Percentiles rank a stretch among this genome's conserved stretches.
Evolutionary conservation across 2,329 filamentous ascomycete genomes (phyloP).

Genomic region (Chrysosporium queenslandicum): DNA sequence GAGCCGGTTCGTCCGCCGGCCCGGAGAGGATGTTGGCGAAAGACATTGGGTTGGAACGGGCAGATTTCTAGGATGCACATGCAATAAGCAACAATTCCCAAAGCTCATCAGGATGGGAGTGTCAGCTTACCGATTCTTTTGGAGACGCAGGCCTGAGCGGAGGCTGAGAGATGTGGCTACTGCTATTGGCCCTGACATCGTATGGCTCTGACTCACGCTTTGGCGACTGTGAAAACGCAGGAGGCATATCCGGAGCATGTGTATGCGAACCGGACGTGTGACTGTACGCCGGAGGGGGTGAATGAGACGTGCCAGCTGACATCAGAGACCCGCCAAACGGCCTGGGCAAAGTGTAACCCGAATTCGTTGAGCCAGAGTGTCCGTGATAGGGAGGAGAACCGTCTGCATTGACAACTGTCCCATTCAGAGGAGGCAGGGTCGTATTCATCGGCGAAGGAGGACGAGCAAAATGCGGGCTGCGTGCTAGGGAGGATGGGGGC

Average conservation of each 20-base stretch:
- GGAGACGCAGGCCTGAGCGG: conserved; percentile 28
- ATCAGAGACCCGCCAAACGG: conserved; percentile 30
- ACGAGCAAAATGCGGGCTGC: conserved; percentile 18
- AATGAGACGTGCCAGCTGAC: conserved; percentile 26
- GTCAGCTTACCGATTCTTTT: conserved; percentile 32
- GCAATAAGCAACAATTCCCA: conserved; percentile 17
- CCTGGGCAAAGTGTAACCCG: conserved; percentile 28
- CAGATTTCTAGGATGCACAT: conserved; percentile 48
- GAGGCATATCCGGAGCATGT: conserved; percentile 32
- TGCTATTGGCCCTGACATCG: conserved; percentile 24
- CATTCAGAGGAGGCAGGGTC: conserved; percentile 35
- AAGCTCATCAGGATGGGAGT: neutral
- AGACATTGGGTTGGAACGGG: conserved; percentile 81
- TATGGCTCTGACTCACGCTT: conserved; percentile 33
- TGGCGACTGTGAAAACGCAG: conserved; percentile 35
- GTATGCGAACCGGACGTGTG: conserved; percentile 32
- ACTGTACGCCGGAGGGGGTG: conserved; percentile 29
- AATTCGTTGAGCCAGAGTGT: conserved; percentile 25
- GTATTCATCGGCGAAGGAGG: conserved; percentile 20
- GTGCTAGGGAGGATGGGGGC: conserved; percentile 16
- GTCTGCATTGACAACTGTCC: conserved; percentile 28
- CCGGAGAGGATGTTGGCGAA: conserved; percentile 90
- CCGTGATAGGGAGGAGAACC: conserved; percentile 29
- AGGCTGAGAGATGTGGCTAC: conserved; percentile 27
- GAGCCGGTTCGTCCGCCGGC: conserved; percentile 51